Percentiles rank a stretch among this genome's conserved stretches.
Evolutionary conservation across 75 land plant genomes (phyloP).

Genomic region (Selaginella tamariscina): DNA sequence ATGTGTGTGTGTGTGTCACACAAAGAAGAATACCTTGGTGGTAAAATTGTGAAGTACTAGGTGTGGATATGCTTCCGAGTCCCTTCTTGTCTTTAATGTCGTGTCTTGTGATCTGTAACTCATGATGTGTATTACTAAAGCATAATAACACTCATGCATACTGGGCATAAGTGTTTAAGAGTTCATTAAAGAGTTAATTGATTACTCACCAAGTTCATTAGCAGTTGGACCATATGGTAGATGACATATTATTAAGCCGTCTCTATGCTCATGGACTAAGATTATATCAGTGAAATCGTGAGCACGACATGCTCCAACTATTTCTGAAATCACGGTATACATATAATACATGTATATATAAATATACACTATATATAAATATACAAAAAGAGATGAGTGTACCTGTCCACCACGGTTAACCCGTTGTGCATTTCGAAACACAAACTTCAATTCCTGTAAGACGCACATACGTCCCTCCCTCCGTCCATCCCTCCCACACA

Average conservation of each 20-base stretch:
- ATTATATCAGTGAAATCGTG: constrained; percentile 96
- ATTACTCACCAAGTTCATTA: constrained; percentile 79
- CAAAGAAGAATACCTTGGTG: constrained; percentile 46
- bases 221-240: constrained; percentile 97
- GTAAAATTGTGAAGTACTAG: constrained; percentile 70
- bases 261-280: constrained; percentile 95
- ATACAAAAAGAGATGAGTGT: constrained; percentile 1
- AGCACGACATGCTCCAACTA: constrained; percentile 68
- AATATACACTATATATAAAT: not conserved
- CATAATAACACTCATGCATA: not conserved
- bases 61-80: constrained; percentile 90
- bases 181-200: not conserved
- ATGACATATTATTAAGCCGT: constrained; percentile 89
- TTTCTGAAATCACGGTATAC: constrained; percentile 81
- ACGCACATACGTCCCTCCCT: too few relatives aligned
- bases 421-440: constrained; percentile 83
- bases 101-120: constrained; percentile 79
- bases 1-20: too few relatives aligned
- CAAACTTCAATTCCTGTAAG: constrained; percentile 70
- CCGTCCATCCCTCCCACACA: not conserved
- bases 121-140: not conserved
- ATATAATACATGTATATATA: constrained; percentile 48
- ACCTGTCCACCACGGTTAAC: constrained; percentile 95
- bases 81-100: constrained; percentile 88
- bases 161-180: not conserved